Evolutionary conservation across 1,284 basidiomycete genomes (phyloP).

Genomic region (Cutaneotrichosporon dermatis): DNA sequence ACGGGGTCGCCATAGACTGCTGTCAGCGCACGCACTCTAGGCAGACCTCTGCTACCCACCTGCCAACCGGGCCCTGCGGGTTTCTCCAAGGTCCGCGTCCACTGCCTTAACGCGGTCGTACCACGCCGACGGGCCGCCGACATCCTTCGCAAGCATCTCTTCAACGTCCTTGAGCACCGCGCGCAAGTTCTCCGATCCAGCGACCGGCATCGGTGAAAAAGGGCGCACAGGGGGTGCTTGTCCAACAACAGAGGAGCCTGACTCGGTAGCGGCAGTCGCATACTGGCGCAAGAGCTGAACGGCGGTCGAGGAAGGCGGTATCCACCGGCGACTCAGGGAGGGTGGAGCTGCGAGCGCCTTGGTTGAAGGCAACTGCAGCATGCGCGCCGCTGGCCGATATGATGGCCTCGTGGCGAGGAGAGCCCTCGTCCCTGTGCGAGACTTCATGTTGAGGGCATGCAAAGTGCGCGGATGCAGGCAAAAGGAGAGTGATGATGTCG

Average conservation of each 20-base stretch:
- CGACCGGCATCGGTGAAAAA: not conserved
- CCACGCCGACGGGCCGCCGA: conserved; percentile 41
- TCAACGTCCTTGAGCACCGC: not conserved
- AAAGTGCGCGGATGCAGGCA: not conserved
- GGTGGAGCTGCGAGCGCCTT: not conserved
- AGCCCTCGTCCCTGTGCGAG: not conserved
- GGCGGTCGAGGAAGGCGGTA: not conserved
- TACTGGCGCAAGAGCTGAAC: not conserved
- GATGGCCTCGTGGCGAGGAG: not conserved
- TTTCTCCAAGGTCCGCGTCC: conserved; percentile 16
- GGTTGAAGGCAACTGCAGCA: not conserved
- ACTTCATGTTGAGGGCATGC: conserved; percentile 1
- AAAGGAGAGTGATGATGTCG: not conserved
- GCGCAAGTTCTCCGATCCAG: not conserved
- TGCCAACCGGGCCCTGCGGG: conserved; percentile 25
- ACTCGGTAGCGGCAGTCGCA: not conserved
- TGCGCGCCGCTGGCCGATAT: not conserved
- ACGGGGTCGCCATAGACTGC: conserved; percentile 38
- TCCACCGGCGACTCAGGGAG: not conserved
- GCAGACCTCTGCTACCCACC: conserved; percentile 22
- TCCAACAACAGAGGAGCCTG: not conserved
- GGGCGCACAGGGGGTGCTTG: not conserved
- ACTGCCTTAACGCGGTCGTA: conserved; percentile 22
- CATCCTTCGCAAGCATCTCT: conserved; percentile 30
- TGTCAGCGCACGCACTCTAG: not conserved